A percentile compares a stretch with the other conserved stretches of the same genome.
Conservation (phyloP, 129 eudicot genomes). For the Solidago caesia region DNA sequence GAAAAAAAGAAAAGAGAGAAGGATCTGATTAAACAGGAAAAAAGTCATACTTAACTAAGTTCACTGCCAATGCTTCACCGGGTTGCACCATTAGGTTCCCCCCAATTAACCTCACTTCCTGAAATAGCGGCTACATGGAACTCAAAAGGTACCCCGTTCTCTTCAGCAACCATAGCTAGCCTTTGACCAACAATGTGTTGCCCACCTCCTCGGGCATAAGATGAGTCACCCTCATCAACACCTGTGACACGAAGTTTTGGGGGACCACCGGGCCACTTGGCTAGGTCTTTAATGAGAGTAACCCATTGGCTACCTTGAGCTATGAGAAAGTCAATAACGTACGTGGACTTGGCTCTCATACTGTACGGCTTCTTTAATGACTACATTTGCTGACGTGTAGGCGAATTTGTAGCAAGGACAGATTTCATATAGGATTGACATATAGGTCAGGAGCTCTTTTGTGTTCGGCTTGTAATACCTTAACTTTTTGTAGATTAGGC, state of each 20-base stretch:
- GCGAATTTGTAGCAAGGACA: slow-evolving; percentile 53
- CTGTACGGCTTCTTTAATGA: slow-evolving; percentile 44
- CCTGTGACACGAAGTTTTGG: slow-evolving; percentile 57
- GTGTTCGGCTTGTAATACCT: slow-evolving; percentile 44
- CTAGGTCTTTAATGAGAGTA: slow-evolving; percentile 40
- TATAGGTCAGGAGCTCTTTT: slow-evolving; percentile 39
- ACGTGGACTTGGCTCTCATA: slow-evolving; percentile 45
- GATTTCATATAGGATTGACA: slow-evolving; percentile 42
- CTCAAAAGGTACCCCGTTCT: slow-evolving; percentile 69
- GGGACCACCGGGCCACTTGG: slow-evolving; percentile 54
- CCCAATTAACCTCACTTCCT: slow-evolving; percentile 45
- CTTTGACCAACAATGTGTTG: slow-evolving; percentile 46
- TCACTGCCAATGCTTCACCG: slow-evolving; percentile 65
- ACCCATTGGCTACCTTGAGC: slow-evolving; percentile 64
- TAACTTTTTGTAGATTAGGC: slow-evolving; percentile 48
- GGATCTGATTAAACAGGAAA: no score
- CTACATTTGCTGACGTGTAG: slow-evolving; percentile 44
- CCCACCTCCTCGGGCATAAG: slow-evolving; percentile 61
- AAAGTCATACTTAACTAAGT: no score
- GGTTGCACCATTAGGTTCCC: slow-evolving; percentile 36
- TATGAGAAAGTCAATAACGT: slow-evolving; percentile 45
- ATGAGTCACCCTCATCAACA: slow-evolving; percentile 53
- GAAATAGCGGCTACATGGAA: slow-evolving; percentile 67
- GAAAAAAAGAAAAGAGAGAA: no score
- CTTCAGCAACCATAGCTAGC: slow-evolving; percentile 40